Percentiles rank a stretch among this genome's conserved stretches.
These are phyloP conservation scores for Thielaviopsis cerberus DNA, from an alignment of 2,329 filamentous ascomycete species.

Conservation along the genomic window DNA sequence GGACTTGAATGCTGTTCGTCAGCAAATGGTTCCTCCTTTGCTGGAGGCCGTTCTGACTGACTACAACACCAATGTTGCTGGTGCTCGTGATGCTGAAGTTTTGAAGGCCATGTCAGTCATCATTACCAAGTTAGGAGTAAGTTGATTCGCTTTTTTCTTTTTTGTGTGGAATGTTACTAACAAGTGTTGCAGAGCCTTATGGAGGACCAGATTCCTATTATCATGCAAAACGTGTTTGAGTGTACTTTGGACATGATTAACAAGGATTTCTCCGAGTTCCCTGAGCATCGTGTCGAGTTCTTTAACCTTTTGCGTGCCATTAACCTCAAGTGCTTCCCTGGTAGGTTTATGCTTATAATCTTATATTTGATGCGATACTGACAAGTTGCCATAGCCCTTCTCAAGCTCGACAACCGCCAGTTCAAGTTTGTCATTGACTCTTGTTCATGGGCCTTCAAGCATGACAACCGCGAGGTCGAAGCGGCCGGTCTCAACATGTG, in stretches of 20 bases:
- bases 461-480: constrained; percentile 96
- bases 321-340: constrained; percentile 92
- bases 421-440: constrained; percentile 99
- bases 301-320: constrained; percentile 93
- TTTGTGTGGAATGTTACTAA: constrained; percentile 17
- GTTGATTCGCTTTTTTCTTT: constrained; percentile 18
- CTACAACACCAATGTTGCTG: constrained; percentile 91
- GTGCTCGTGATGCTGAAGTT: constrained; percentile 89
- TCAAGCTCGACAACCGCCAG: constrained; percentile 85
- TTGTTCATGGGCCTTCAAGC: constrained; percentile 99
- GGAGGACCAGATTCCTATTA: constrained; percentile 93
- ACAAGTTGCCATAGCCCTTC: constrained; percentile 35
- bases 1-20: constrained; percentile 79
- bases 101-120: constrained; percentile 95
- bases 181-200: constrained; percentile 50
- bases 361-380: background rate
- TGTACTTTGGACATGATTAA: constrained; percentile 99
- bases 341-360: constrained; percentile 18
- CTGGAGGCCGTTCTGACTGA: constrained; percentile 86
- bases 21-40: constrained; percentile 87
- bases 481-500: constrained; percentile 95
- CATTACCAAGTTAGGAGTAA: constrained; percentile 86
- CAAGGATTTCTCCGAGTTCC: constrained; percentile 98
- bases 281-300: constrained; percentile 97
- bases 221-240: constrained; percentile 97